Base-by-base conservation (phyloP, 2,329 filamentous ascomycete species). In the Arthrobotrys iridis region DNA sequence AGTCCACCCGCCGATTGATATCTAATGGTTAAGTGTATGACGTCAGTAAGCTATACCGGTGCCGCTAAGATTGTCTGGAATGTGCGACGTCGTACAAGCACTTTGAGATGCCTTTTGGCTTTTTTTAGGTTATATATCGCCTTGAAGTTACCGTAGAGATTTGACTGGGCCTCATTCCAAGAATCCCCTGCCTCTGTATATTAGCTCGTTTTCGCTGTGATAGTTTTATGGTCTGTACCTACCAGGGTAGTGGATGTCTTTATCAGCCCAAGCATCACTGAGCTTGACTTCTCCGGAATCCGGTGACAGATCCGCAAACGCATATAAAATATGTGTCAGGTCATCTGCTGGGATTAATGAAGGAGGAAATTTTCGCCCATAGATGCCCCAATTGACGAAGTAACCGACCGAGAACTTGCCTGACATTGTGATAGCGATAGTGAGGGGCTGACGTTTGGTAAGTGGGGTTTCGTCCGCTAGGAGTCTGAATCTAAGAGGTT, bases 261-360 rank as follows among this genome's bases (percentile, higher is more conserved):
- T 48, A 45, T 67, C 63, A 6, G 63, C 37, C 63, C 63, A 67
- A 6, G 5, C 35, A 30, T 67, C 63, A 11, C 35, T 58, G 2
- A 67, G 35, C 26, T 45, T 58, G 1, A 67, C 50, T 18, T 67
- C 63, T 35, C 63, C 63, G 37, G 63, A 35, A 26, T 65, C 60
- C 3, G 60, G 22, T 11, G 30, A 57, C 3, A 72, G 30, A 18
- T 72, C 37, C 3, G 40, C 26, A 35, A 35, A 78, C 65, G 66
- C 71, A 76, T 97, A 98, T 15, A 98, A 88, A 5, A 97, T 83
- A 80, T 98, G 94, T 0, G 93, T 98, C 37, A 98, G 87, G 67
- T 92, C 90, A 65, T 93, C 87, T 2, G 86, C 89, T 0, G 92
- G 91, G 4, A 98, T 87, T 80, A 96, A 89, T 80, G 96, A 91